Evolutionary conservation across 2,329 filamentous ascomycete genomes (phyloP), one percentile per base, ranked within the genome.

Genomic region (Colletotrichum melonis): DNA sequence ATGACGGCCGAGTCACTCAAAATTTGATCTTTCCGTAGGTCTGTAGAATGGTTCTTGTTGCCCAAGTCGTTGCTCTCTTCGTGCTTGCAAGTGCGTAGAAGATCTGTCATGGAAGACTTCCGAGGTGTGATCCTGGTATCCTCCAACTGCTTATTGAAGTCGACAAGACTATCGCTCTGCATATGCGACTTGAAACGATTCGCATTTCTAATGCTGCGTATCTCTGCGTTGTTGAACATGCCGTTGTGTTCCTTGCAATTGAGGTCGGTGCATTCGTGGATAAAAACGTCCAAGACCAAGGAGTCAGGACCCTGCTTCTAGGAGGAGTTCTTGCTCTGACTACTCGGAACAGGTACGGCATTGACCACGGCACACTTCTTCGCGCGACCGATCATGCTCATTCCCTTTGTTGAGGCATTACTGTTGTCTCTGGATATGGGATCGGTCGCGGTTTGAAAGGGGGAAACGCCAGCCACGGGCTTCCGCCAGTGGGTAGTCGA

Each of bases 201-300:
- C 57, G 72, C 56, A 66, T 63, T 55, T 52, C 56, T 38, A 59
- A 73, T 75, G 56, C 69, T 66, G n/a, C 49, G 56, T 14, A 75
- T 73, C 28, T 73, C 66, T 26, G 73, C 74, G 14, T 66, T 68
- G n/a, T 63, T 60, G 63, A 69, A 64, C 5, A 70, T 11, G 19
- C 24, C 49, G 3, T 30, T 57, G 38, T 69, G 62, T 14, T 68
- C 14, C n/a, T 64, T 56, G 63, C 71, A 75, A 0, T 28, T 35
- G 28, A 46, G 35, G 5, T 71, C 71, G 52, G 49, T 58, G 30
- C 67, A 67, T 19, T 73, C 58, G 16, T 74, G 66, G 22, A 57
- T 24, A n/a, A 63, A n/a, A 4, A 75, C 22, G n/a, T 75, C 68
- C 49, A 75, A 63, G 22, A 75, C 42, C 12, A 66, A 19, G 30